phyloP scores from a whole-genome alignment of 2,329 filamentous ascomycete genomes.

The Fusarium nurragi region DNA sequence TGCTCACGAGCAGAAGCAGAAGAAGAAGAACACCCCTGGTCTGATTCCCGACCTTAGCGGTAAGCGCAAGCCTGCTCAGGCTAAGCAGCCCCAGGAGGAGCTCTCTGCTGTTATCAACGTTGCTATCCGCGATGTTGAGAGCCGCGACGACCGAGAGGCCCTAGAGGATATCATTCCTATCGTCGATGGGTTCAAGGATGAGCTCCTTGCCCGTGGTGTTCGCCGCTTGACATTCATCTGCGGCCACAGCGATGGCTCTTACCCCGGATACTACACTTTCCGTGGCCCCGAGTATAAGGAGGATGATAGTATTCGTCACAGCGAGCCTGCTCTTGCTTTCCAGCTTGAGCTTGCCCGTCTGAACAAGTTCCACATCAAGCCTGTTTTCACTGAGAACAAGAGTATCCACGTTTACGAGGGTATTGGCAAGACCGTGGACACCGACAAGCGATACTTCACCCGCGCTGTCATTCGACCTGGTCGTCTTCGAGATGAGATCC shows the following conservation, averaged over 20 bases:
- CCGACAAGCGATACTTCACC: conserved; percentile 98
- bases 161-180: conserved; percentile 78
- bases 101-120: conserved; percentile 93
- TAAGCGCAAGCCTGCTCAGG: conserved; percentile 67
- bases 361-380: conserved; percentile 97
- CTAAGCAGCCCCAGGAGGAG: conserved; percentile 65
- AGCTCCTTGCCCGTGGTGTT: conserved; percentile 81
- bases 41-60: conserved; percentile 77
- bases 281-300: conserved; percentile 89
- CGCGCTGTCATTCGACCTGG: conserved; percentile 94
- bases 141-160: conserved; percentile 81
- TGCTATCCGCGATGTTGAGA: conserved; percentile 88
- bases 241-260: conserved; percentile 90
- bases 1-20: conserved; percentile 67
- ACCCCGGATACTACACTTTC: conserved; percentile 99
- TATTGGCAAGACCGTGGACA: conserved; percentile 91
- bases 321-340: conserved; percentile 95
- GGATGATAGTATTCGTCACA: conserved; percentile 96
- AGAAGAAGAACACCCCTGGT: conserved; percentile 64
- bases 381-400: conserved; percentile 98
- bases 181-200: conserved; percentile 82
- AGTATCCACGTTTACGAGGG: conserved; percentile 99
- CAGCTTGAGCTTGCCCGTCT: conserved; percentile 95
- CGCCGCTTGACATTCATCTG: conserved; percentile 96
- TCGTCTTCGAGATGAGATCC: conserved; percentile 94